These are phyloP conservation scores for Penicillium sp. DNA, from an alignment of 2,329 filamentous ascomycete species.

Conservation along the genomic window DNA sequence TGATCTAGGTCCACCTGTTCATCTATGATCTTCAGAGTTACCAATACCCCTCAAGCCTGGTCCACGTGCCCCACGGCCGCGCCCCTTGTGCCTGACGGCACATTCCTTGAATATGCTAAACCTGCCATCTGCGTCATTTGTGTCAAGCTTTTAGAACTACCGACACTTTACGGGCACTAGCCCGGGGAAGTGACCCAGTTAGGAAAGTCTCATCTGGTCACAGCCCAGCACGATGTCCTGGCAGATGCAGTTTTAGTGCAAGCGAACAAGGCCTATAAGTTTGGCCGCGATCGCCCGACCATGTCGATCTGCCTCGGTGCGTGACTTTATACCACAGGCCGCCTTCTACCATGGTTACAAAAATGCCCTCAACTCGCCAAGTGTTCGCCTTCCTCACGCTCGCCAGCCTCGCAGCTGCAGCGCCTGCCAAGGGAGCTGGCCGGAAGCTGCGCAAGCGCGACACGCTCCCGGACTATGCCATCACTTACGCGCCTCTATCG, in stretches of 20 bases:
- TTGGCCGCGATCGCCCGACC: neutral
- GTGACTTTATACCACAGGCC: neutral
- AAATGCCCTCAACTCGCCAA: neutral
- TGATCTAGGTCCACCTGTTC: neutral
- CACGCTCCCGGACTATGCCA: neutral
- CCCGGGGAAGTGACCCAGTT: neutral
- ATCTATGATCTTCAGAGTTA: neutral
- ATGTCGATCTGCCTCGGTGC: neutral
- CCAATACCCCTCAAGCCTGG: neutral
- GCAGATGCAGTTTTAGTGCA: neutral
- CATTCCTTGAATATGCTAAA: neutral
- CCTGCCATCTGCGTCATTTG: neutral
- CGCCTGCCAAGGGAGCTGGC: neutral
- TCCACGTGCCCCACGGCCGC: neutral
- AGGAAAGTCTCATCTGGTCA: neutral
- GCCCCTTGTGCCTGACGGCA: neutral
- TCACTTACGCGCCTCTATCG: neutral
- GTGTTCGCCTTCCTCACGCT: neutral
- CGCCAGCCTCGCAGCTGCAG: neutral
- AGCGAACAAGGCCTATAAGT: neutral
- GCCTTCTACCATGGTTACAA: neutral
- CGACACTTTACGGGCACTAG: neutral
- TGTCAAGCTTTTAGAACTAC: neutral
- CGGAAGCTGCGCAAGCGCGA: neutral
- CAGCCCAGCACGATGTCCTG: neutral